Conservation (phyloP, 148 eudicot genomes). For the Vaccinium darrowii region DNA sequence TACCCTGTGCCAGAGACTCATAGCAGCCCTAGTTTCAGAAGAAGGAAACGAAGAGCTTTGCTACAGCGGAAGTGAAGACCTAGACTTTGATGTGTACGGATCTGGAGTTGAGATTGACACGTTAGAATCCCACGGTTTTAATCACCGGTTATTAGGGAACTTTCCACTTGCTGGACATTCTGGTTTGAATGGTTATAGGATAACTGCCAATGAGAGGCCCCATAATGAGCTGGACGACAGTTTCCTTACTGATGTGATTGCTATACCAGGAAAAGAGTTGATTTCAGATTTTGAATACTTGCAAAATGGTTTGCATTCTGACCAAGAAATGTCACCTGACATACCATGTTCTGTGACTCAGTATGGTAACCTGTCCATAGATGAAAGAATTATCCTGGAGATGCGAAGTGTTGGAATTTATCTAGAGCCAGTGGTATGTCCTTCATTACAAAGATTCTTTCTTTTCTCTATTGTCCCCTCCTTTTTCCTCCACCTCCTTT, state of each 20-base stretch:
- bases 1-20: slow-evolving; percentile 53
- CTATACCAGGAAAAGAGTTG: slow-evolving; percentile 29
- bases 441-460: neutral
- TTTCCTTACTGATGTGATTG: slow-evolving; percentile 21
- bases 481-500: neutral
- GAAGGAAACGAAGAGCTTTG: slow-evolving; percentile 40
- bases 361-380: slow-evolving; percentile 47
- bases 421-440: slow-evolving; percentile 51
- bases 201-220: slow-evolving; percentile 31
- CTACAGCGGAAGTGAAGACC: slow-evolving; percentile 29
- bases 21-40: slow-evolving; percentile 64
- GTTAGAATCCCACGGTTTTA: slow-evolving; percentile 27
- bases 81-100: slow-evolving; percentile 28
- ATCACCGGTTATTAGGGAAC: slow-evolving; percentile 28
- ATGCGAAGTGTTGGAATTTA: slow-evolving; percentile 59
- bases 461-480: neutral
- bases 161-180: slow-evolving; percentile 27
- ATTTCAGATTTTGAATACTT: slow-evolving; percentile 21
- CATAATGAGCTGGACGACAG: slow-evolving; percentile 33
- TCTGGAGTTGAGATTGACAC: slow-evolving; percentile 34
- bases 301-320: slow-evolving; percentile 36
- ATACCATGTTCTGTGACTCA: slow-evolving; percentile 32
- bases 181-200: slow-evolving; percentile 39
- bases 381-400: slow-evolving; percentile 64
- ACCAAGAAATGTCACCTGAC: slow-evolving; percentile 28